Evolutionary conservation across 1,139 yeast genomes (phyloP), one percentile per base, ranked within the genome.

Genomic region (Blastobotrys buckinghamii): DNA sequence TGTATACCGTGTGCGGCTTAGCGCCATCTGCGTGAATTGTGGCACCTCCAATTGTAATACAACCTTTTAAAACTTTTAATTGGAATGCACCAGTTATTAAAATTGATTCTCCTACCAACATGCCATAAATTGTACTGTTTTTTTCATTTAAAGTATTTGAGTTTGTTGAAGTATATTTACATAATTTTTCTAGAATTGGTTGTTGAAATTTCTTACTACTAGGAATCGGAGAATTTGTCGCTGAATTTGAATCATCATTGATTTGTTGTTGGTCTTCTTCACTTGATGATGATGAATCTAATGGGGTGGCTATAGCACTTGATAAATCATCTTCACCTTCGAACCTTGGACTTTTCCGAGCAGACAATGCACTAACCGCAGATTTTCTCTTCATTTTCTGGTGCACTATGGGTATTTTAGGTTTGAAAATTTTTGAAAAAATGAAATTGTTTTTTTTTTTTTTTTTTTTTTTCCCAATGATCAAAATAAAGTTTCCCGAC

Each of bases 41-140:
- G 2, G 77, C 74, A 33, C 84, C 84, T 44, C 84, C 70, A 10
- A 81, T 61, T 0, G 72, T 60, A 1, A 78, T 60, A 0, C 82
- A 78, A 15, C 96, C 96, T 57, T 78, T 69, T 46, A 77, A 71
- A 0, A 86, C 70, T 6, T 68, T 67, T 22, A 86, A 45, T 7
- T 55, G 60, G 57, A 75, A 82, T 54, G 78, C 81, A 0, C 96
- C 96, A 40, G 74, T 72, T 1, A 85, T 51, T 30, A 79, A 65
- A 2, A 86, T 55, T 35, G 66, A 68, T 57, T 85, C 55, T 12
- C 58, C 57, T 10, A 44, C 48, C 41, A 27, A 36, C 48, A 55
- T 40, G 0, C 57, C 84, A 39, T 68, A 66, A 48, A 60, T 37
- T 13, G 52, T 13, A 12, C 29, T 8, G n/a, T 39, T 17, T 1